phyloP scores from a whole-genome alignment of 1,284 basidiomycete species.

The Leccinum angustisporum region DNA sequence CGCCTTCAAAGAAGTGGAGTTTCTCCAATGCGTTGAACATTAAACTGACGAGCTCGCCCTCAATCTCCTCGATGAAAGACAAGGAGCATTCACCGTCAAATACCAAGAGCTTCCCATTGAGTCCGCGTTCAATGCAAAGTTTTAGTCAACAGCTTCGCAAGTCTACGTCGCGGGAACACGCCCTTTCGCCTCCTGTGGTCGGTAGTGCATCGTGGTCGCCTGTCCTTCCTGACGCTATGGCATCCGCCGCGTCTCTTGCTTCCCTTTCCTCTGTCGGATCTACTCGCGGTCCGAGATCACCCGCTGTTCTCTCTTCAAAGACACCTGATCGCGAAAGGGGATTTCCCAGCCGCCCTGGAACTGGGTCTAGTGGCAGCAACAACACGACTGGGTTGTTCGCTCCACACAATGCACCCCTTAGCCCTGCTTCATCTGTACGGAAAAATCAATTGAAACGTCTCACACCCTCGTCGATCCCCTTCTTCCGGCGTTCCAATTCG shows the following conservation, averaged over 20 bases:
- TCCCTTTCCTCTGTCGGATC: slow-evolving; percentile 74
- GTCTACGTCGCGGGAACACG: slow-evolving; percentile 64
- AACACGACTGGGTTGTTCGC: slow-evolving; percentile 54
- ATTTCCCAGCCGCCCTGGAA: slow-evolving; percentile 61
- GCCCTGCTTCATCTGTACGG: slow-evolving; percentile 64
- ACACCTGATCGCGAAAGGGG: slow-evolving; percentile 56
- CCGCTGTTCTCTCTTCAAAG: slow-evolving; percentile 39
- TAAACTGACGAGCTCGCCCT: slow-evolving; percentile 67
- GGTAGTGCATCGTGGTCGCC: slow-evolving; percentile 61
- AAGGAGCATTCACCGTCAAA: slow-evolving; percentile 32
- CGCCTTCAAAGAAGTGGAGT: slow-evolving; percentile 95
- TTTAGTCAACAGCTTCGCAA: slow-evolving; percentile 65
- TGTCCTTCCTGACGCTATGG: slow-evolving; percentile 70
- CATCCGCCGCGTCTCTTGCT: slow-evolving; percentile 67
- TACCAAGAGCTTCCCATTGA: slow-evolving; percentile 52
- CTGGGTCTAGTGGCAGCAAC: slow-evolving; percentile 70
- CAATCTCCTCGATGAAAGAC: slow-evolving; percentile 54
- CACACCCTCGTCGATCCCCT: slow-evolving; percentile 93
- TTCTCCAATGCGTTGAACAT: slow-evolving; percentile 89
- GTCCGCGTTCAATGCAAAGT: slow-evolving; percentile 58
- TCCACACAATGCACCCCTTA: slow-evolving; percentile 57
- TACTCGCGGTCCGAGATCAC: slow-evolving; percentile 45
- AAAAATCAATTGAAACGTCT: slow-evolving; percentile 74
- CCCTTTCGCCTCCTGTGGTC: slow-evolving; percentile 42
- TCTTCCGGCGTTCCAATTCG: slow-evolving; percentile 91